Conservation (phyloP, 352 stramenopile species). For the Albugo laibachii region DNA sequence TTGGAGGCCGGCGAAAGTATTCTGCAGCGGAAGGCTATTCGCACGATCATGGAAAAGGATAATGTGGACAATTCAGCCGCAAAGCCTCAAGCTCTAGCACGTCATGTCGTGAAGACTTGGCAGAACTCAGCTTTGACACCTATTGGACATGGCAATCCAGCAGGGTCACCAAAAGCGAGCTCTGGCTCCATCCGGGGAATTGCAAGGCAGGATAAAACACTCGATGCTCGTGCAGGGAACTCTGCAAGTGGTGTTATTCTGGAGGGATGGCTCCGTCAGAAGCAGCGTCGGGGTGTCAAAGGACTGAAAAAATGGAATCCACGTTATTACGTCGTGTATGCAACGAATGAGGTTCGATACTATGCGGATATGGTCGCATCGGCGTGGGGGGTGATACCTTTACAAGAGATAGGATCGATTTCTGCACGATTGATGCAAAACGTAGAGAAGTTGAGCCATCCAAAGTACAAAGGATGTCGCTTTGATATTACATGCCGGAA, state of each 20-base stretch:
- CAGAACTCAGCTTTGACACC: no score
- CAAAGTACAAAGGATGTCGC: slow-evolving; percentile 65
- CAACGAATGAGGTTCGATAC: slow-evolving; percentile 56
- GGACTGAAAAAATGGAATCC: slow-evolving; percentile 74
- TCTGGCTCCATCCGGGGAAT: no score
- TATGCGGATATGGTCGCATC: slow-evolving; percentile 62
- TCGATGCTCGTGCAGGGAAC: slow-evolving; percentile 22
- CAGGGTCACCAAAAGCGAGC: no score
- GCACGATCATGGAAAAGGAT: no score
- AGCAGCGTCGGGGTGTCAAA: slow-evolving; percentile 56
- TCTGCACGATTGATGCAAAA: slow-evolving; percentile 61
- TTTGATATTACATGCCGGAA: slow-evolving; percentile 74
- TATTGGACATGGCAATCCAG: no score
- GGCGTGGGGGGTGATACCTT: slow-evolving; percentile 47
- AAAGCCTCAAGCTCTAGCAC: no score
- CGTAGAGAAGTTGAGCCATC: slow-evolving; percentile 52
- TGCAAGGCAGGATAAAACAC: slow-evolving; percentile 25
- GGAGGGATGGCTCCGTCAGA: slow-evolving; percentile 64
- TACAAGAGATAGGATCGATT: slow-evolving; percentile 63
- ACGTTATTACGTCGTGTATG: slow-evolving; percentile 65
- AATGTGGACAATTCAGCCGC: no score
- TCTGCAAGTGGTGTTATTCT: slow-evolving; percentile 49
- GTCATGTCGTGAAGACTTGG: no score
- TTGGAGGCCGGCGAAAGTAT: no score
- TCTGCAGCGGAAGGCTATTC: no score